phyloP scores from a whole-genome alignment of 73 alveolate genomes.

The Paramecium octaurelia region DNA sequence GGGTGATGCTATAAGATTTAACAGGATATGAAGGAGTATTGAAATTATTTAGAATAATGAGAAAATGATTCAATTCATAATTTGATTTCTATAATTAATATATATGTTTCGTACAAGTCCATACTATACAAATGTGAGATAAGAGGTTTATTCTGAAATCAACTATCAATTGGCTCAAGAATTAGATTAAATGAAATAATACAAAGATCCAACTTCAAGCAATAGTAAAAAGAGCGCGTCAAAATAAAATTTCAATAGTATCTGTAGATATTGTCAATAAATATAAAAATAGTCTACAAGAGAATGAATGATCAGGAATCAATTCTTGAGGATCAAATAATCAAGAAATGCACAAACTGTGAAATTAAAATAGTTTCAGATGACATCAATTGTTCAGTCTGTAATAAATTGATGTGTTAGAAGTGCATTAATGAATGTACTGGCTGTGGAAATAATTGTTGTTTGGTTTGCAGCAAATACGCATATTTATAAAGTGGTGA shows the following conservation, averaged over 20 bases:
- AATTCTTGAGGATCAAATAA: not conserved
- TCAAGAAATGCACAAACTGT: not conserved
- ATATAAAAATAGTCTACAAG: not conserved
- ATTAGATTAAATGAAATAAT: not conserved
- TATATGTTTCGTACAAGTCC: conserved; percentile 23
- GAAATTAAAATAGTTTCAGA: not conserved
- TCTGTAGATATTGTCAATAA: not conserved
- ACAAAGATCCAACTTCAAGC: not conserved
- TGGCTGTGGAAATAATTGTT: not conserved
- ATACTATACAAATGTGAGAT: not conserved
- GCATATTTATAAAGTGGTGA: not conserved
- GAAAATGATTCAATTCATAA: not conserved
- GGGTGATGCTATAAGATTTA: not conserved
- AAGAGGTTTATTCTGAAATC: not conserved
- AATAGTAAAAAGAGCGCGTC: not conserved
- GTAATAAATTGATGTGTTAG: not conserved
- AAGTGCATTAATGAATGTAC: not conserved
- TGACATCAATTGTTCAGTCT: not conserved
- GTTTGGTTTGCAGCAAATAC: not conserved
- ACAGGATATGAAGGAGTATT: not conserved
- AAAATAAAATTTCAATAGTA: not conserved
- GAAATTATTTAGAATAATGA: not conserved
- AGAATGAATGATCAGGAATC: not conserved
- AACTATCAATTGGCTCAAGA: not conserved
- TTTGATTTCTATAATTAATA: not conserved